Conservation (phyloP, 179 eudicot species). For the Corrigiola litoralis region DNA sequence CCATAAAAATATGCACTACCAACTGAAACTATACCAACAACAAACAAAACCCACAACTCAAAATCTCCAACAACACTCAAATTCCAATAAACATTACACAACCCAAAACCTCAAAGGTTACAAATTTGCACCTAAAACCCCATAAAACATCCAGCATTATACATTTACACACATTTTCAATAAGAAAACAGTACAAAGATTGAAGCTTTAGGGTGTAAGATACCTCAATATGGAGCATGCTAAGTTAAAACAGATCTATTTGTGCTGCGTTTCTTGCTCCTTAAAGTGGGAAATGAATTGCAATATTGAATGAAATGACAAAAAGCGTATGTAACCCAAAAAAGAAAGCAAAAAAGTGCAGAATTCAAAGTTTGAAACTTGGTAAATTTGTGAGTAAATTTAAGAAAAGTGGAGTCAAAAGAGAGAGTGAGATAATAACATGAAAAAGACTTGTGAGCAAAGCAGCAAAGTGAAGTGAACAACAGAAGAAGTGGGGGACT, state of each 20-base stretch:
- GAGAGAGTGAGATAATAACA: neutral
- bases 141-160: neutral
- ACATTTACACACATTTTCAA: neutral
- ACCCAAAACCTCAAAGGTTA: neutral
- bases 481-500: too few relatives aligned
- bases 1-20: neutral
- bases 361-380: slow-evolving; percentile 27
- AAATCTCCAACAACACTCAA: neutral
- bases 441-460: slow-evolving; percentile 23
- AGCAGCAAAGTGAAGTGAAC: slow-evolving; percentile 7
- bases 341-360: neutral
- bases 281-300: slow-evolving; percentile 11
- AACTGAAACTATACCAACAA: slow-evolving; percentile 1
- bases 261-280: slow-evolving; percentile 15
- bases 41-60: slow-evolving; percentile 15
- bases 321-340: neutral
- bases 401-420: slow-evolving; percentile 11
- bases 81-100: neutral
- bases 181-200: neutral
- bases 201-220: neutral
- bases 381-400: slow-evolving; percentile 9
- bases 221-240: slow-evolving; percentile 24
- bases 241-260: slow-evolving; percentile 22
- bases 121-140: slow-evolving; percentile 6
- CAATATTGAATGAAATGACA: neutral